phyloP scores from a whole-genome alignment of 495 filamentous ascomycete genomes.

The Aspergillus bridgeri region DNA sequence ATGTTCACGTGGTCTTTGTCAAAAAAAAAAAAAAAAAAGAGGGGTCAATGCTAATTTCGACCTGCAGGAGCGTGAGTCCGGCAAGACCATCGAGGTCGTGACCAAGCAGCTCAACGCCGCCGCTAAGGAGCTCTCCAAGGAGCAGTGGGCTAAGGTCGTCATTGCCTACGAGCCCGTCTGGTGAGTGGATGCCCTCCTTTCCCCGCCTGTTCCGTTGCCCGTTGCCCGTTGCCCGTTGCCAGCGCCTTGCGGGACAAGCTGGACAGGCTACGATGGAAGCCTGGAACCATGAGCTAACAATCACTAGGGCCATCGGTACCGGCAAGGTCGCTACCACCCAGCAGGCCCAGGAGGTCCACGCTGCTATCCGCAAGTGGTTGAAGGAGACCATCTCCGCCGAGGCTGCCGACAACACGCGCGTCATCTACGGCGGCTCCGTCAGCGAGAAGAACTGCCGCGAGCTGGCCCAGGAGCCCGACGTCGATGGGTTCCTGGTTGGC shows the following conservation, averaged over 20 bases:
- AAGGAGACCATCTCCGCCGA: constrained; percentile 64
- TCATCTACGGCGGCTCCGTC: constrained; percentile 95
- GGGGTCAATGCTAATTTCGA: neutral
- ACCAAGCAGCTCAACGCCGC: constrained; percentile 72
- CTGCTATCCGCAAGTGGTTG: constrained; percentile 87
- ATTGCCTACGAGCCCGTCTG: constrained; percentile 99
- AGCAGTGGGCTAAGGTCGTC: constrained; percentile 90
- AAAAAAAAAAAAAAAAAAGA: neutral
- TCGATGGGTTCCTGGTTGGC: constrained; percentile 97
- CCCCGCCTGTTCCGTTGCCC: neutral
- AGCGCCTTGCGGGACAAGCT: too few species aligned
- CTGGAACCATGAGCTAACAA: constrained; percentile 10
- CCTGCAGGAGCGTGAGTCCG: constrained; percentile 73
- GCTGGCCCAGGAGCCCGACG: constrained; percentile 83
- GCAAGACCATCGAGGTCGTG: constrained; percentile 87
- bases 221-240: neutral
- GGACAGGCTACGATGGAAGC: neutral
- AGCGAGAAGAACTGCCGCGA: constrained; percentile 98
- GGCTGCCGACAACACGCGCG: constrained; percentile 73
- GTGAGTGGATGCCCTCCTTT: constrained; percentile 35
- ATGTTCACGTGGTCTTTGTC: constrained; percentile 17
- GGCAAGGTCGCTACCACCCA: constrained; percentile 93
- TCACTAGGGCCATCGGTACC: constrained; percentile 78
- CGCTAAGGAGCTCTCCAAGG: constrained; percentile 56
- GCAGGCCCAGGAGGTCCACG: constrained; percentile 95